Percentiles rank a stretch among this genome's conserved stretches.
phyloP scores from a whole-genome alignment of 306 rosid species.

The Heteromeles arbutifolia region DNA sequence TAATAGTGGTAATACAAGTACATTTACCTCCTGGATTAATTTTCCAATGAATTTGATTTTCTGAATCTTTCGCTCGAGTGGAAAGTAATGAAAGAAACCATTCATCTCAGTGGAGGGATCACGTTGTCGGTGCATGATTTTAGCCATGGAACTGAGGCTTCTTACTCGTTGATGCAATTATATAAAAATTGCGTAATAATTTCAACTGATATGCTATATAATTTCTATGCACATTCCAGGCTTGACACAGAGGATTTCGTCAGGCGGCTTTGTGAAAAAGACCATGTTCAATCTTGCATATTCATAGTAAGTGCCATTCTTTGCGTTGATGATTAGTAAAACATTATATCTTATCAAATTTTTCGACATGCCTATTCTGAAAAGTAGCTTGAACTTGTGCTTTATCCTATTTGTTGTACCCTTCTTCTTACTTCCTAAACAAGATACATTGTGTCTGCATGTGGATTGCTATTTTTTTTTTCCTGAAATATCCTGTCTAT shows the following conservation, averaged over 20 bases:
- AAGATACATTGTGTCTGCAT: background rate
- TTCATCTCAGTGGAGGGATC: background rate
- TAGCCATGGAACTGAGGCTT: background rate
- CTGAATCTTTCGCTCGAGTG: background rate
- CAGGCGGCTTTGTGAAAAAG: slow-evolving; percentile 67
- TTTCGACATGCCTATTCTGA: background rate
- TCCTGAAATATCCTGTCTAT: background rate
- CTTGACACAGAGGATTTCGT: slow-evolving; percentile 67
- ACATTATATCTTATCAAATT: background rate
- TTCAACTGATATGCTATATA: background rate
- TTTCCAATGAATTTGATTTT: background rate
- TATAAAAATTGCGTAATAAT: background rate
- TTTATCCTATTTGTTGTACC: background rate
- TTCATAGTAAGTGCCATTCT: slow-evolving; percentile 52
- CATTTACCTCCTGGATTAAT: background rate
- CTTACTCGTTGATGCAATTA: background rate
- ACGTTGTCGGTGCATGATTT: background rate
- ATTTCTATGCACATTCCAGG: slow-evolving; percentile 43
- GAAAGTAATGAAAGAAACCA: background rate
- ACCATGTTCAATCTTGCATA: slow-evolving; percentile 68
- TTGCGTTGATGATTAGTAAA: background rate
- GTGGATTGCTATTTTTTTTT: background rate
- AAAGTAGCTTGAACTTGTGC: background rate
- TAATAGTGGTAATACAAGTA: background rate
- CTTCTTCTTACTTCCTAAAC: background rate